These are phyloP conservation scores for Porodaedalea pini DNA, from an alignment of 1,284 basidiomycete species.

Conservation along the genomic window DNA sequence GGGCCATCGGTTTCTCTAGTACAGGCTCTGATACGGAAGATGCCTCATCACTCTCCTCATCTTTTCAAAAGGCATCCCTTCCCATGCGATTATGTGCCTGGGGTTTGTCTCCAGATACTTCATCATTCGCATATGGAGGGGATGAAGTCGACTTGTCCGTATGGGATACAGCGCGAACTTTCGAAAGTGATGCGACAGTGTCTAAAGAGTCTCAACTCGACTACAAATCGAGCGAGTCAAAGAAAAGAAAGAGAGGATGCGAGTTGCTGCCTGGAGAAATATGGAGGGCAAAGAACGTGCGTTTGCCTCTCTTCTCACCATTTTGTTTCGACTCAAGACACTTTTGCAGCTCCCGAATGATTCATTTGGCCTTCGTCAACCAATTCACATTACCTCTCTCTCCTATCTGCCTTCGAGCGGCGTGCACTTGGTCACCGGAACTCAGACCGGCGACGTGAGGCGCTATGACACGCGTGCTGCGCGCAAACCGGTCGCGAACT, in stretches of 20 bases:
- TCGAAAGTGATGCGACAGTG: constrained; percentile 31
- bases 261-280: constrained; percentile 65
- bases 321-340: background rate
- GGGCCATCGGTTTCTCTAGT: constrained; percentile 19
- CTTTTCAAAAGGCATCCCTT: constrained; percentile 37
- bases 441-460: constrained; percentile 71
- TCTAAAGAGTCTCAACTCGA: constrained; percentile 23
- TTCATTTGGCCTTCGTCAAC: constrained; percentile 72
- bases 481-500: constrained; percentile 67
- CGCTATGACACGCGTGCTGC: constrained; percentile 78
- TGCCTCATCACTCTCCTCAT: constrained; percentile 26
- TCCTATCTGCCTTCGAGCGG: constrained; percentile 43
- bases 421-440: constrained; percentile 65
- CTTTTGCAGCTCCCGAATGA: constrained; percentile 68
- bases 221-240: constrained; percentile 29
- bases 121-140: constrained; percentile 76
- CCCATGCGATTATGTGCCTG: constrained; percentile 65
- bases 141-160: constrained; percentile 86
- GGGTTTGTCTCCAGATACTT: constrained; percentile 51
- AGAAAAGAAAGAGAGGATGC: constrained; percentile 69
- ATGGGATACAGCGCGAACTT: constrained; percentile 75
- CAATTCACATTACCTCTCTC: constrained; percentile 73
- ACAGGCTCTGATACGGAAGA: constrained; percentile 22
- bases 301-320: constrained; percentile 20
- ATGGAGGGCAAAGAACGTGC: constrained; percentile 78